Conservation (phyloP, 164 flowering plant genomes). For the Macadamia integrifolia region DNA sequence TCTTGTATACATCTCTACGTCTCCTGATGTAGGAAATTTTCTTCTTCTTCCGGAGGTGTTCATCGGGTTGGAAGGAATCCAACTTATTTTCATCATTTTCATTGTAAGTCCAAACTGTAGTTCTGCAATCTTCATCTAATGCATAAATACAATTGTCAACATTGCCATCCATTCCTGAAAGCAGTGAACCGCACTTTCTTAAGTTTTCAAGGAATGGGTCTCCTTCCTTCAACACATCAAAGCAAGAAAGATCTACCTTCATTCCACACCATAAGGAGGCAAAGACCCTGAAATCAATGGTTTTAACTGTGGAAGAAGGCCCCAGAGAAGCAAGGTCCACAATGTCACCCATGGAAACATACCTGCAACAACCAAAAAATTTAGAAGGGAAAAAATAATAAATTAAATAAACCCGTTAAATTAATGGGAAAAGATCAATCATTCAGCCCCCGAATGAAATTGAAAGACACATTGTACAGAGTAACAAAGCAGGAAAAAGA, state of each 20-base stretch:
- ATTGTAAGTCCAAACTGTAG: constrained; percentile 84
- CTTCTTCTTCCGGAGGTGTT: constrained; percentile 63
- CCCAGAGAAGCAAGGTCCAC: constrained; percentile 61
- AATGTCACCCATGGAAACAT: constrained; percentile 83
- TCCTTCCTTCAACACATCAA: constrained; percentile 14
- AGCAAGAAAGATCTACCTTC: constrained; percentile 35
- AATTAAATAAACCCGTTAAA: neutral
- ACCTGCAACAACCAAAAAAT: constrained; percentile 40
- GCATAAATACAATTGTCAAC: constrained; percentile 59
- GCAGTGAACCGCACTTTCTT: constrained; percentile 61
- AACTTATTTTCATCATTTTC: constrained; percentile 43
- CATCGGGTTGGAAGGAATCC: constrained; percentile 87
- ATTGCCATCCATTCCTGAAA: constrained; percentile 54
- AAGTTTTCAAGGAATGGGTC: constrained; percentile 36
- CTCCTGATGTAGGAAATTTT: constrained; percentile 58
- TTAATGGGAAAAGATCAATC: neutral
- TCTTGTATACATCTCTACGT: constrained; percentile 57
- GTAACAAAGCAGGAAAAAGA: no score
- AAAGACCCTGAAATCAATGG: constrained; percentile 71
- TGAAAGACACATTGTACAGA: no score
- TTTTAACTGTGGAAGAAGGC: constrained; percentile 36
- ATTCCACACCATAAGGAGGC: constrained; percentile 57
- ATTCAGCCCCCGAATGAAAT: no score
- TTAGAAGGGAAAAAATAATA: neutral
- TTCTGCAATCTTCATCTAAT: constrained; percentile 74